These are phyloP conservation scores for Phaffia tasmanica DNA, from an alignment of 768 basidiomycete species.

Conservation along the genomic window DNA sequence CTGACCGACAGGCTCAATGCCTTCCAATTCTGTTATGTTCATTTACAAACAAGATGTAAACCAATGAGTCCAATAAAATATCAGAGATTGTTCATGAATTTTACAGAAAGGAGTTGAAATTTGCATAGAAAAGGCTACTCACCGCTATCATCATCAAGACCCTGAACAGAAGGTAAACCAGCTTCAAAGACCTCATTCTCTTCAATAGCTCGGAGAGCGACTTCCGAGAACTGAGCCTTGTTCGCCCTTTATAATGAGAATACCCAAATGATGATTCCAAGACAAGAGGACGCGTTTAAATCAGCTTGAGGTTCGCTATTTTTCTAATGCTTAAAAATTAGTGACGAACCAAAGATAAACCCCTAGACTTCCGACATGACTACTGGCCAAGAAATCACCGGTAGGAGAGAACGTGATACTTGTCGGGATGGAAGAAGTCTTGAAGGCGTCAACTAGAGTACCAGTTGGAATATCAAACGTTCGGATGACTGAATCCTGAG, in stretches of 20 bases:
- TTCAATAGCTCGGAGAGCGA: slow-evolving; percentile 65
- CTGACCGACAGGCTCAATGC: slow-evolving; percentile 54
- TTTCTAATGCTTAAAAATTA: neutral
- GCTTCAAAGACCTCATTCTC: slow-evolving; percentile 59
- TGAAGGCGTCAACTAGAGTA: slow-evolving; percentile 80
- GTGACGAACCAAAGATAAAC: slow-evolving; percentile 73
- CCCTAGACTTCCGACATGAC: slow-evolving; percentile 88
- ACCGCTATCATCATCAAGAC: slow-evolving; percentile 70
- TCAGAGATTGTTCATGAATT: neutral
- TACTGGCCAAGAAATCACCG: slow-evolving; percentile 87
- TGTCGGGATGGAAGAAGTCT: slow-evolving; percentile 73
- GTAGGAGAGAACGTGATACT: slow-evolving; percentile 87
- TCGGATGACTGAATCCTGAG: slow-evolving; percentile 80
- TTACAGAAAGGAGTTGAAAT: neutral
- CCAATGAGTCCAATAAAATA: neutral
- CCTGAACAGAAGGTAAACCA: slow-evolving; percentile 72
- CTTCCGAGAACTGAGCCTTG: slow-evolving; percentile 80
- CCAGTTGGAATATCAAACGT: slow-evolving; percentile 95
- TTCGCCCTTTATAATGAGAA: slow-evolving; percentile 58
- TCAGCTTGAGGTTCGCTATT: neutral
- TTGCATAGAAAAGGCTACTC: slow-evolving; percentile 26
- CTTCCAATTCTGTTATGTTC: slow-evolving; percentile 51
- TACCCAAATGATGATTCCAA: too few species aligned
- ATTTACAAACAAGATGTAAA: neutral
- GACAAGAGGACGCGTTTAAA: neutral